Conservation (phyloP, 441 rosid species). For the Mallotus japonicus region DNA sequence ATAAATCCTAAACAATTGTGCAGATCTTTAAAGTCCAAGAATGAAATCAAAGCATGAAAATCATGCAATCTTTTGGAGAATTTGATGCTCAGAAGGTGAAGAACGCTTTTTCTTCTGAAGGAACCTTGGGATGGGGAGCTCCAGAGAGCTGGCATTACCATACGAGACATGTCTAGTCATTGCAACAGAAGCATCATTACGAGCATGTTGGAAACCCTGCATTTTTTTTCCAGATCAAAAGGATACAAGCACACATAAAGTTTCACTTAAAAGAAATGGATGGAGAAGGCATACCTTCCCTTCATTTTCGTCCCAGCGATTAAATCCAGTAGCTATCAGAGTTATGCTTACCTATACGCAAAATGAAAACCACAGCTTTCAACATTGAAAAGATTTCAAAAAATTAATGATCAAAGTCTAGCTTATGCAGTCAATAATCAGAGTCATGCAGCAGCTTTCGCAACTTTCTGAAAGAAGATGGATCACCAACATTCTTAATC, state of each 20-base stretch:
- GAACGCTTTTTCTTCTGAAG: slow-evolving; percentile 89
- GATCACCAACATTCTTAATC: too few relatives aligned
- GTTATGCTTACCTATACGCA: slow-evolving; percentile 74
- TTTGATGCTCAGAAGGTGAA: too few relatives aligned
- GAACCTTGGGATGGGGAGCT: slow-evolving; percentile 70
- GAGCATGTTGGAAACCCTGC: slow-evolving; percentile 28
- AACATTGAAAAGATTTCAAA: background rate
- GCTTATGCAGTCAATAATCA: too few relatives aligned
- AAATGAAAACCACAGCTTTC: too few relatives aligned
- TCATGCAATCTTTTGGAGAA: too few relatives aligned
- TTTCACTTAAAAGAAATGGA: slow-evolving; percentile 2
- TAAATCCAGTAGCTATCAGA: slow-evolving; percentile 90
- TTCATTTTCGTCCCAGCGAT: slow-evolving; percentile 81
- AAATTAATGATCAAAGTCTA: too few relatives aligned
- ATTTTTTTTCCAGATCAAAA: slow-evolving; percentile 15
- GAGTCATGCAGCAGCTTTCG: background rate
- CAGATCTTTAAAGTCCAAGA: too few relatives aligned
- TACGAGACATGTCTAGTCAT: too few relatives aligned
- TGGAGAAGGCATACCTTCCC: slow-evolving; percentile 46
- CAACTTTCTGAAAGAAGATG: background rate
- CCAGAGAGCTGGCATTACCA: slow-evolving; percentile 26
- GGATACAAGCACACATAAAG: background rate
- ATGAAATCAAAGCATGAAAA: too few relatives aligned
- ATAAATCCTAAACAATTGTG: too few relatives aligned
- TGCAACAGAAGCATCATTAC: too few relatives aligned